Conservation (phyloP, 805 yeast genomes). For the Ogataea thermomethanolica region DNA sequence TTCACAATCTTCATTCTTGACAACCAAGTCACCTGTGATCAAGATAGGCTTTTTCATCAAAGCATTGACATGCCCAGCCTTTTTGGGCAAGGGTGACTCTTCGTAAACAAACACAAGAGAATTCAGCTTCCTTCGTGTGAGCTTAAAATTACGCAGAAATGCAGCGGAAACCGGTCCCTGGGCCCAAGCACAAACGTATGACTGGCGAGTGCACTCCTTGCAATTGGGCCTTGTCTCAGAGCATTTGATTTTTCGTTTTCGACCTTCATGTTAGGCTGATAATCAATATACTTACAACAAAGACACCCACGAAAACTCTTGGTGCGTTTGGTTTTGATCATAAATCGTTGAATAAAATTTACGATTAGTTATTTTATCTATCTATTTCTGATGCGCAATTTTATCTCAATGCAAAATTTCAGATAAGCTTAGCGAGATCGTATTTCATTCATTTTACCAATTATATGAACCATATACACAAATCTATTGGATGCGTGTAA, state of each 20-base stretch:
- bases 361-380: too few species aligned
- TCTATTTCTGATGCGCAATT: too few species aligned
- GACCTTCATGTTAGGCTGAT: slow-evolving; percentile 10
- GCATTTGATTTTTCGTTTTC: slow-evolving; percentile 27
- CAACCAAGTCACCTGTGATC: too few species aligned
- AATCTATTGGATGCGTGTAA: not conserved
- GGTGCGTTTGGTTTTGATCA: too few species aligned
- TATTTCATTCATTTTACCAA: too few species aligned
- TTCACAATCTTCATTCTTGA: not conserved
- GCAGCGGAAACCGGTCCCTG: slow-evolving; percentile 5
- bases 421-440: too few species aligned
- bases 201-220: slow-evolving; percentile 13
- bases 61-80: too few species aligned
- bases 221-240: slow-evolving; percentile 24
- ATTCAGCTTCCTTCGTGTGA: slow-evolving; percentile 1
- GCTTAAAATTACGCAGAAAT: slow-evolving; percentile 15
- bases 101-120: slow-evolving; percentile 15
- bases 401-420: too few species aligned
- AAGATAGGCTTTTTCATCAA: too few species aligned
- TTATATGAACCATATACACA: not conserved
- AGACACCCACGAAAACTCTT: slow-evolving; percentile 19
- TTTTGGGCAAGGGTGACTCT: not conserved
- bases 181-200: slow-evolving; percentile 17
- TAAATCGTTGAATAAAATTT: too few species aligned
- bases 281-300: slow-evolving; percentile 19